Conservation (phyloP, 2,329 filamentous ascomycete species). For the Paraconiothyrium brasiliense region DNA sequence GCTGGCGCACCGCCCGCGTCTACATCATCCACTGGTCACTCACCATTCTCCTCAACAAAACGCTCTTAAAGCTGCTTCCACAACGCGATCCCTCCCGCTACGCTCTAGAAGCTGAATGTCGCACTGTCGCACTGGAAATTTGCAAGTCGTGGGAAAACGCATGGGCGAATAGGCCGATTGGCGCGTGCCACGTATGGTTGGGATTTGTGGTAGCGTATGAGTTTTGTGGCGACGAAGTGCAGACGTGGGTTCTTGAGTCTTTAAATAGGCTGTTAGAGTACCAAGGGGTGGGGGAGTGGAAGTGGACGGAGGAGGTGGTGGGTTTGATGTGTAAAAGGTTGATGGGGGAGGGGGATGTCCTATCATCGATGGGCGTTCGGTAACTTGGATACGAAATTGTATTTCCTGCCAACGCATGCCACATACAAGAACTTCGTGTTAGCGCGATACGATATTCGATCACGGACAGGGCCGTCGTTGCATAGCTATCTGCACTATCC, state of each 20-base stretch:
- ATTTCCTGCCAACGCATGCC: neutral
- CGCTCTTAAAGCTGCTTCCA: slow-evolving; percentile 40
- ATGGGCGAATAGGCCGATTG: slow-evolving; percentile 44
- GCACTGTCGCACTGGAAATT: slow-evolving; percentile 38
- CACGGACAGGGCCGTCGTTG: slow-evolving; percentile 5
- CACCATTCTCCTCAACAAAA: slow-evolving; percentile 41
- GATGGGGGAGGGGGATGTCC: slow-evolving; percentile 32
- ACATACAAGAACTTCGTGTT: neutral
- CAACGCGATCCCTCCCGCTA: slow-evolving; percentile 31
- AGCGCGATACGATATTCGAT: slow-evolving; percentile 1
- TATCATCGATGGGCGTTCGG: neutral
- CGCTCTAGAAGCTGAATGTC: slow-evolving; percentile 38
- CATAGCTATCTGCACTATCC: slow-evolving; percentile 19
- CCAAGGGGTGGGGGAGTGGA: slow-evolving; percentile 37
- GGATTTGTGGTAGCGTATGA: slow-evolving; percentile 47
- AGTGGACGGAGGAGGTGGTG: slow-evolving; percentile 41
- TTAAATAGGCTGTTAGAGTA: slow-evolving; percentile 41
- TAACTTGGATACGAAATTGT: neutral
- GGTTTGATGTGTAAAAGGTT: slow-evolving; percentile 38
- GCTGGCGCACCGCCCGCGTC: slow-evolving; percentile 41
- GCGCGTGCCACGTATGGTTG: slow-evolving; percentile 42
- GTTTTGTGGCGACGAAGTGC: slow-evolving; percentile 34
- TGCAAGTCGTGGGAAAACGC: slow-evolving; percentile 49
- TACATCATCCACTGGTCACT: slow-evolving; percentile 47
- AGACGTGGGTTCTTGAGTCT: slow-evolving; percentile 38